Conservation (phyloP, 306 rosid species). For the Dryas octopetala region DNA sequence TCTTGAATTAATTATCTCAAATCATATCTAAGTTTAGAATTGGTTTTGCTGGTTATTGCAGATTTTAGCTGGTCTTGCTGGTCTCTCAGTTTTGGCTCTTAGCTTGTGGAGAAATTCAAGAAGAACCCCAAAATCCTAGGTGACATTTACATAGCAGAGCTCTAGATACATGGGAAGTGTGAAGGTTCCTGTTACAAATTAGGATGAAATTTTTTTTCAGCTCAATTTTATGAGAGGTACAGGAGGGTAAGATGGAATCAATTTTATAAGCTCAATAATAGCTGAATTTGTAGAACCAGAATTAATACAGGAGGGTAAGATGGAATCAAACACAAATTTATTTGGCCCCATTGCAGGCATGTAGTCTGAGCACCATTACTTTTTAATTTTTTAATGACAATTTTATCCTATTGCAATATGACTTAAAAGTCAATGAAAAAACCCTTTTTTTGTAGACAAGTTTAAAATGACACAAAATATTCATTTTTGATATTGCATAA, state of each 20-base stretch:
- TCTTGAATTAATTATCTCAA: neutral
- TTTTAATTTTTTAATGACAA: too few relatives aligned
- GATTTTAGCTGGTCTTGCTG: slow-evolving; percentile 67
- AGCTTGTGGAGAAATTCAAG: slow-evolving; percentile 71
- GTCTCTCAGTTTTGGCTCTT: slow-evolving; percentile 55
- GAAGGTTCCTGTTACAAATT: slow-evolving; percentile 21
- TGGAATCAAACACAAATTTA: slow-evolving; percentile 3
- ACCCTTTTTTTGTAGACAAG: too few relatives aligned
- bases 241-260: too few relatives aligned
- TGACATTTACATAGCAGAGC: slow-evolving; percentile 25
- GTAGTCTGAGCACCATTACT: neutral
- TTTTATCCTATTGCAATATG: too few relatives aligned
- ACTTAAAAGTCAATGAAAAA: too few relatives aligned
- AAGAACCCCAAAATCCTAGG: slow-evolving; percentile 45
- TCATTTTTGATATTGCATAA: too few relatives aligned
- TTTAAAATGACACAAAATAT: too few relatives aligned
- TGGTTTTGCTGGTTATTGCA: slow-evolving; percentile 36
- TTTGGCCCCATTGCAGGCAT: neutral
- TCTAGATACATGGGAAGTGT: slow-evolving; percentile 1
- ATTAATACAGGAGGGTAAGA: neutral
- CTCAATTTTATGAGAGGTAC: slow-evolving; percentile 20
- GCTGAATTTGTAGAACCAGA: slow-evolving; percentile 2
- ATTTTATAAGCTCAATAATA: neutral
- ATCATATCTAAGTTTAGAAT: neutral
- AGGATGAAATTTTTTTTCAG: slow-evolving; percentile 22